Base-by-base conservation (phyloP, 1,284 basidiomycete species). In the Athelia psychrophila region DNA sequence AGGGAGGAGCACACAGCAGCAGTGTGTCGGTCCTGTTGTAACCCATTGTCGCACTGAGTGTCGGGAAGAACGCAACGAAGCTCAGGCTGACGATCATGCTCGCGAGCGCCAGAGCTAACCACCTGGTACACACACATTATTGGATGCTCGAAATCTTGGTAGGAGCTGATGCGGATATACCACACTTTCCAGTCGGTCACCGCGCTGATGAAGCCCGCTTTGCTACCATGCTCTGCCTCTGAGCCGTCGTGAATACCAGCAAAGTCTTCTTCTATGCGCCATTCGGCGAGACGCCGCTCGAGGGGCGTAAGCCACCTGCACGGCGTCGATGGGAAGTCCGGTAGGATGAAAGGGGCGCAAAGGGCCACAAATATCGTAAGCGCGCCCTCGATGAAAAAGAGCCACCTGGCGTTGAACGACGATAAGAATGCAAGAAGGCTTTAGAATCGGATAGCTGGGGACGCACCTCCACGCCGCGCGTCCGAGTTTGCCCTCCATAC, bases 1-100 rank as follows among this genome's bases (percentile, higher is more conserved):
- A 93, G 2, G 90, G 90, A 30, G 91, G 90, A 9, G 86, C 87
- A 56, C 86, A 89, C 25, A 91, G 77, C 44, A 91, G 66, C 19
- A 92, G 72, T 1, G 87, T 84, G n/a, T 83, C 70, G 5, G 81
- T 86, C 4, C 75, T 68, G 52, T 71, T 76, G 67, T 80, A 90
- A 27, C 88, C 88, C 64, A 93, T 74, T 1, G 89, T 91, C 3
- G 75, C 78, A 18, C 74, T 78, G 48, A 87, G 70, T 0, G 85
- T 87, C 9, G 88, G 87, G 71, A 90, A 87, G 65, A 77, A 79
- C 12, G 81, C 78, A 64, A 84, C 84, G 75, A 88, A 90, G 13
- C 79, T 83, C 13, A 91, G 66, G 10, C 83, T 79, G 44, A 86
- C 60, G 47, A 80, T 75, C 59, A 81, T 69, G 56, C 77, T 74